phyloP scores from a whole-genome alignment of 306 rosid species.

The Coriaria nepalensis region DNA sequence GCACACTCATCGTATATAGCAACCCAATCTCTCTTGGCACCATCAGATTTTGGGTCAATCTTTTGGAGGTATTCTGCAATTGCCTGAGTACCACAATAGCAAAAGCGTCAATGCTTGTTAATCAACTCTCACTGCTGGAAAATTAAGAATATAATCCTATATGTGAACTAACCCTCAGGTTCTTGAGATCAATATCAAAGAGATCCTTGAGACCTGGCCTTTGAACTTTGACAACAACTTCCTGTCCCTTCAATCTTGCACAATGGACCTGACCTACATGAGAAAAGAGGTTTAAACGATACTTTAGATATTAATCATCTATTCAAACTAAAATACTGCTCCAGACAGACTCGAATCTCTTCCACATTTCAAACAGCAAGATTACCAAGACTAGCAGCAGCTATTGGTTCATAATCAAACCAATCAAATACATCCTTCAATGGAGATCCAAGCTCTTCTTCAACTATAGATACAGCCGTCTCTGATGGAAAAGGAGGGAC shows the following conservation, averaged over 20 bases:
- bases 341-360: too few species aligned
- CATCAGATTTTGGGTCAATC: conserved; percentile 95
- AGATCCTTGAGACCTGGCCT: conserved; percentile 97
- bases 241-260: conserved; percentile 71
- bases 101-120: conserved; percentile 7
- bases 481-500: conserved; percentile 98
- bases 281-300: conserved; percentile 9
- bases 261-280: conserved; percentile 98
- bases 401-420: conserved; percentile 91
- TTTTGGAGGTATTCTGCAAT: conserved; percentile 96
- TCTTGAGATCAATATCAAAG: conserved; percentile 91
- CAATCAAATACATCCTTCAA: conserved; percentile 49
- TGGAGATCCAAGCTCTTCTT: conserved; percentile 91
- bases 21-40: conserved; percentile 99
- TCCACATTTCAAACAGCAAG: conserved; percentile 2
- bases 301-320: conserved; percentile 1
- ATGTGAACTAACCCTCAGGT: conserved; percentile 75
- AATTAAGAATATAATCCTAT: conserved; percentile 14
- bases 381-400: conserved; percentile 99
- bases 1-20: conserved; percentile 99
- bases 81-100: conserved; percentile 44
- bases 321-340: background rate
- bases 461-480: conserved; percentile 62
- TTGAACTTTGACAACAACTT: conserved; percentile 90
- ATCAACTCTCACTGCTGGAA: background rate